These are phyloP conservation scores for Phaseolus coccineus DNA, from an alignment of 331 rosid genomes.

Conservation along the genomic window DNA sequence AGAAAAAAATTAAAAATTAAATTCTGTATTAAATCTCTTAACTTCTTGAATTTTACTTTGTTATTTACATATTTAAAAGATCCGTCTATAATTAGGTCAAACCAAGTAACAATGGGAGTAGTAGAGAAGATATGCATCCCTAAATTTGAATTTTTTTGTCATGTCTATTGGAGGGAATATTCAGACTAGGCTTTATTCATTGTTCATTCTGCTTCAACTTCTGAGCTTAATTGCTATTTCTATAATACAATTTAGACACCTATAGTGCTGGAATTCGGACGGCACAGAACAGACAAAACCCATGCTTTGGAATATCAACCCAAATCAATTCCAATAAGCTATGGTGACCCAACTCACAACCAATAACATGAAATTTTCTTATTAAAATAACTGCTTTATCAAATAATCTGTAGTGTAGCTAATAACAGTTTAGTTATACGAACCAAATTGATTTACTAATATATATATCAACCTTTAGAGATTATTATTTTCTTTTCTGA, in stretches of 20 bases:
- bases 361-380: neutral
- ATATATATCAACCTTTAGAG: neutral
- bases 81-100: neutral
- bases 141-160: no score
- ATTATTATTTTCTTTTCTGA: neutral
- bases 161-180: neutral
- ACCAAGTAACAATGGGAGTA: neutral
- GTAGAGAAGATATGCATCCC: no score
- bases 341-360: neutral
- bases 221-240: neutral
- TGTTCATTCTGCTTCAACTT: neutral
- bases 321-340: neutral
- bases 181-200: neutral
- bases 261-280: conserved; percentile 41
- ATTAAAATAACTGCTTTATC: neutral
- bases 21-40: neutral
- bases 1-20: neutral
- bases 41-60: neutral
- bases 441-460: neutral
- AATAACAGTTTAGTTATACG: neutral
- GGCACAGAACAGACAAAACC: conserved; percentile 46
- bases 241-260: neutral
- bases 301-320: conserved; percentile 47
- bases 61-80: neutral
- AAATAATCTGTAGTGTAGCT: neutral